phyloP scores from a whole-genome alignment of 371 early-diverging fungal species.

The Mucor sp. region DNA sequence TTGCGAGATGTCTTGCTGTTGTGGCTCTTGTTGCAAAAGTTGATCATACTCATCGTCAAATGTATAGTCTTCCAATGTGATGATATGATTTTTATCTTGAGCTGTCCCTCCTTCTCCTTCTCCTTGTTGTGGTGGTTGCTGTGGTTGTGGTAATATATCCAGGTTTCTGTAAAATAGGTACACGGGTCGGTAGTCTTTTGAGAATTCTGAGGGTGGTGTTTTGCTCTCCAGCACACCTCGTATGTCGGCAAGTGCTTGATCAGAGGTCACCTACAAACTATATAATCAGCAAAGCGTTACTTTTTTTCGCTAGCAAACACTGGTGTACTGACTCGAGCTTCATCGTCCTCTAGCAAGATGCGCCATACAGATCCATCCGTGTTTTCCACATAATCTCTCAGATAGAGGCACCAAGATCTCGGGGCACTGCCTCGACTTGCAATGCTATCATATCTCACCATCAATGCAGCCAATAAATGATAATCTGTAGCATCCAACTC shows the following conservation, averaged over 20 bases:
- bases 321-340: conserved; percentile 6
- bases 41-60: conserved; percentile 29
- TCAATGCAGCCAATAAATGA: conserved; percentile 40
- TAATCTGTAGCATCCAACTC: conserved; percentile 26
- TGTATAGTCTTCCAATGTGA: conserved; percentile 41
- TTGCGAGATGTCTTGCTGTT: neutral
- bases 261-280: conserved; percentile 16
- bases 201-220: conserved; percentile 7
- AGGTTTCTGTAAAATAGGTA: conserved; percentile 45
- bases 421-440: conserved; percentile 7
- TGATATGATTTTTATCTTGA: conserved; percentile 4
- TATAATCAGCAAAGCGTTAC: neutral
- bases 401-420: conserved; percentile 38
- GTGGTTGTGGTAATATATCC: conserved; percentile 4
- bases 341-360: conserved; percentile 20
- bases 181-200: conserved; percentile 36
- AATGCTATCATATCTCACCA: conserved; percentile 32
- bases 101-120: neutral
- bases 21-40: neutral
- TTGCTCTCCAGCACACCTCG: neutral
- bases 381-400: conserved; percentile 37
- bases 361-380: conserved; percentile 40
- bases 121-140: neutral
- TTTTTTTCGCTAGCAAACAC: neutral
- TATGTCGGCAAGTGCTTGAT: conserved; percentile 30